Evolutionary conservation across 164 flowering plant genomes (phyloP), one percentile per base, ranked within the genome.

Genomic region (Piper betle): DNA sequence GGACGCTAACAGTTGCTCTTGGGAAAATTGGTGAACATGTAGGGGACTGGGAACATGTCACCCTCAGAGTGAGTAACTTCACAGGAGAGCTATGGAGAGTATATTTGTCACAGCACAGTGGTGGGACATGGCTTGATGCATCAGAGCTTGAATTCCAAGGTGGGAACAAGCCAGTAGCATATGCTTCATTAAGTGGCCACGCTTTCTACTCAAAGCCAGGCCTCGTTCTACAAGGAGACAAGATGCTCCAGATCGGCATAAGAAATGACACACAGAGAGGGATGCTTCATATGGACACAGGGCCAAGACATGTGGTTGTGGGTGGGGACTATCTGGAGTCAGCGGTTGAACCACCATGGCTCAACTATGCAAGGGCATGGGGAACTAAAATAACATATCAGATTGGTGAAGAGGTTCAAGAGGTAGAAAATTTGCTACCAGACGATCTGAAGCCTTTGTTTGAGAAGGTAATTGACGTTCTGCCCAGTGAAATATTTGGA

Each of bases 41-140:
- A 39, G 84, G 87, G 11, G 84, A 82, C 53, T 82, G 87, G 84
- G 87, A 82, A 60, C 84, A 81, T 68, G 62, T 81, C 55, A 77
- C 83, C 0, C 46, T 82, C 19, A 77, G 87, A 58, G 63, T 82
- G 3, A 82, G 87, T 62, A 82, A 82, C 60, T 80, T 80, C 70
- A 71, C 64, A 42, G 83, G 87, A 52, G 79, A 79, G 67, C 69
- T 82, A 1, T 61, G 72, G 70, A 69, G 63, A 10, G 77, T 74
- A 4, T 82, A 74, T 56, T 74, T 71, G 52, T 68, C 80, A 0
- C 67, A 81, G 46, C 84, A 82, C 58, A 72, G 78, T 33, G 55
- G 63, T 5, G 87, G 87, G 17, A 37, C 38, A 7, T 79, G 82
- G 83, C 39, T 80, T 57, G 62, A 66, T 66, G 70, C 74, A 0